Percentiles rank a stretch among this genome's conserved stretches.
Conservation (phyloP, 1,284 basidiomycete species). For the Fomitopsis schrenkii region DNA sequence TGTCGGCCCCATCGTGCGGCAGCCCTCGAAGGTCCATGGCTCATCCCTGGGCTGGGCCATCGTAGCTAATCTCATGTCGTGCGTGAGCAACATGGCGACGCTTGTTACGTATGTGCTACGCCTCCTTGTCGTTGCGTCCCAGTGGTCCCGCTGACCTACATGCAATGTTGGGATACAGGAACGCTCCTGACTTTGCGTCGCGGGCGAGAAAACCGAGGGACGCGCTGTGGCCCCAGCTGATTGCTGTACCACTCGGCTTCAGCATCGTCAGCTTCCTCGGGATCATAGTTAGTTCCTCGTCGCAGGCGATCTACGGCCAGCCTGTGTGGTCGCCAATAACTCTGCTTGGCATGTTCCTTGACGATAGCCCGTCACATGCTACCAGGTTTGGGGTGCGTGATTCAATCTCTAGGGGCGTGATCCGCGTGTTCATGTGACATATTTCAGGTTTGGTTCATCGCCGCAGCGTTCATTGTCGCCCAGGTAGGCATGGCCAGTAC, state of each 20-base stretch:
- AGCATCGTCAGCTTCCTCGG: conserved; percentile 80
- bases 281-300: conserved; percentile 79
- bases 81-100: conserved; percentile 78
- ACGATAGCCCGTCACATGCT: conserved; percentile 56
- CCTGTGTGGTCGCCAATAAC: conserved; percentile 81
- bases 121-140: neutral
- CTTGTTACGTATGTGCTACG: conserved; percentile 51
- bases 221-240: conserved; percentile 67
- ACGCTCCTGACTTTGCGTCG: conserved; percentile 78
- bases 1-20: conserved; percentile 75
- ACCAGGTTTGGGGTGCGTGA: conserved; percentile 59
- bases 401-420: neutral
- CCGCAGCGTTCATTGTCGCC: conserved; percentile 70
- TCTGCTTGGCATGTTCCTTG: conserved; percentile 65
- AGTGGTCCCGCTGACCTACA: neutral
- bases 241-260: conserved; percentile 75
- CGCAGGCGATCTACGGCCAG: conserved; percentile 73
- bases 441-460: conserved; percentile 67
- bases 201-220: conserved; percentile 65
- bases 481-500: conserved; percentile 37
- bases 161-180: conserved; percentile 34
- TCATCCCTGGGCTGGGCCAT: conserved; percentile 77
- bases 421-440: neutral
- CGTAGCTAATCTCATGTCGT: conserved; percentile 73
- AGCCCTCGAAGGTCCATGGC: conserved; percentile 65